A percentile compares a stretch with the other conserved stretches of the same genome.
These are phyloP conservation scores for Gynandropsis gynandra DNA, from an alignment of 345 rosid species.

Conservation along the genomic window DNA sequence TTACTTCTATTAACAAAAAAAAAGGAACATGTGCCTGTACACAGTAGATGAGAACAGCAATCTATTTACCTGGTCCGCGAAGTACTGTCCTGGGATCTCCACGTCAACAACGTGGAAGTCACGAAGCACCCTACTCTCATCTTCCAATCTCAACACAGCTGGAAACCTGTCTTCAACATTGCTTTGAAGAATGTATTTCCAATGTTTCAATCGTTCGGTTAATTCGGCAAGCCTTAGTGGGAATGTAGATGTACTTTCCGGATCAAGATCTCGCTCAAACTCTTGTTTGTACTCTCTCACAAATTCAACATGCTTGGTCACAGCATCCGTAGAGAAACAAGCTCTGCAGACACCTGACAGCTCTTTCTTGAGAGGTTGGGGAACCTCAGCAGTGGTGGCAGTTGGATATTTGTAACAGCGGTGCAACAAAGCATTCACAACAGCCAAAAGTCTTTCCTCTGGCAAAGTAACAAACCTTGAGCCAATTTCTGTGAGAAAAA, in stretches of 20 bases:
- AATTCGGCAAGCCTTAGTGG: slow-evolving; percentile 81
- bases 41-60: slow-evolving; percentile 2
- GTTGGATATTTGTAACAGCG: slow-evolving; percentile 98
- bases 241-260: slow-evolving; percentile 76
- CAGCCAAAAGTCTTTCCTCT: slow-evolving; percentile 96
- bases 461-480: slow-evolving; percentile 93
- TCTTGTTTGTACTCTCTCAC: slow-evolving; percentile 95
- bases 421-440: slow-evolving; percentile 94
- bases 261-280: slow-evolving; percentile 95
- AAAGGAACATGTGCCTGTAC: background rate
- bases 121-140: slow-evolving; percentile 80
- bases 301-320: slow-evolving; percentile 91
- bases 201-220: slow-evolving; percentile 80
- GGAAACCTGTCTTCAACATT: slow-evolving; percentile 97
- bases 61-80: slow-evolving; percentile 71
- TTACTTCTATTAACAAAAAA: slow-evolving; percentile 5
- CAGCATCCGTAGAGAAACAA: slow-evolving; percentile 96
- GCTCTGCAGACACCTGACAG: slow-evolving; percentile 98
- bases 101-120: slow-evolving; percentile 96
- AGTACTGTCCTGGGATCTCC: slow-evolving; percentile 99
- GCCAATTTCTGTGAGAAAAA: slow-evolving; percentile 89
- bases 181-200: slow-evolving; percentile 94
- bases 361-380: slow-evolving; percentile 95
- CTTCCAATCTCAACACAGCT: slow-evolving; percentile 84
- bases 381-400: slow-evolving; percentile 95